phyloP scores from a whole-genome alignment of 805 yeast genomes.

The Saccharomycopsis fibuligera region DNA sequence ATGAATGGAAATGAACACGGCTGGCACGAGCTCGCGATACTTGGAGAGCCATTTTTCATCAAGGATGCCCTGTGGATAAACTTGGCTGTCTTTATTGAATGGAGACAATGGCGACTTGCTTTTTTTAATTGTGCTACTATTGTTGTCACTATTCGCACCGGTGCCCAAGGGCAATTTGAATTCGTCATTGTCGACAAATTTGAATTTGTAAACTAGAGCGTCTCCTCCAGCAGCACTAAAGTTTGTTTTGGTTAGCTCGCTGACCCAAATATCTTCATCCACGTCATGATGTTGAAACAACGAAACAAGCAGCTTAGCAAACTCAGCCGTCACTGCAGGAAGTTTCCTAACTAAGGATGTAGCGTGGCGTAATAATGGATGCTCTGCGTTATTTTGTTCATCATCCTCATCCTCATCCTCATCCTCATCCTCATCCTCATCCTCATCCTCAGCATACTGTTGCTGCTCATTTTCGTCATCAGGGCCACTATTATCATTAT shows the following conservation, averaged over 20 bases:
- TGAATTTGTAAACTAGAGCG: conserved; percentile 28
- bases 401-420: background rate
- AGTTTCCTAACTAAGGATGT: conserved; percentile 1
- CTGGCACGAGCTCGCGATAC: conserved; percentile 42
- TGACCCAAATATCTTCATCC: conserved; percentile 25
- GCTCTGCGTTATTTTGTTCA: background rate
- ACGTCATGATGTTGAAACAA: conserved; percentile 28
- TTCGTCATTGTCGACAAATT: conserved; percentile 28
- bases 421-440: background rate
- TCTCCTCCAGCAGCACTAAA: conserved; percentile 22
- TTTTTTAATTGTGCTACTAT: background rate
- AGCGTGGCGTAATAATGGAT: background rate
- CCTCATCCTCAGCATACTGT: background rate
- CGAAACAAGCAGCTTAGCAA: conserved; percentile 27
- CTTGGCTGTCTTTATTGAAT: conserved; percentile 32
- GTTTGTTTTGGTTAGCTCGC: conserved; percentile 24
- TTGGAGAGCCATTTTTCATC: conserved; percentile 48
- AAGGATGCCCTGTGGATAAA: conserved; percentile 38
- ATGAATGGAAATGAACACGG: conserved; percentile 40
- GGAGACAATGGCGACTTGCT: conserved; percentile 36
- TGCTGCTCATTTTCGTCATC: background rate
- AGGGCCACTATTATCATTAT: background rate
- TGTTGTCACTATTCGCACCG: conserved; percentile 1
- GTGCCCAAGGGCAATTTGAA: conserved; percentile 24
- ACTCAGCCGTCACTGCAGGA: conserved; percentile 1